Conservation (phyloP, 2,329 filamentous ascomycete genomes). For the Paraphoma chrysanthemicola region DNA sequence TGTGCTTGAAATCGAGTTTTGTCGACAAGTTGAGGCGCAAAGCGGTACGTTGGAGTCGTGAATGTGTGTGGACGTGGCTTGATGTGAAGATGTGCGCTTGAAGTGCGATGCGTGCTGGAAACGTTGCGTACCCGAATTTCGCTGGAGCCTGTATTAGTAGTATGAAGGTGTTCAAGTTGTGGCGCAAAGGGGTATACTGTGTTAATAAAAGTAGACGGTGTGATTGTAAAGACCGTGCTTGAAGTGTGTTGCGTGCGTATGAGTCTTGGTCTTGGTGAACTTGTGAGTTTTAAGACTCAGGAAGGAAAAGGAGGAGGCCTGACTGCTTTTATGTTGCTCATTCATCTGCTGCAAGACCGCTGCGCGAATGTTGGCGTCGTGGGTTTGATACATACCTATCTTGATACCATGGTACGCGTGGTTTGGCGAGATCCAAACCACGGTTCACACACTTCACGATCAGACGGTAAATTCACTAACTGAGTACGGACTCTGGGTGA, state of each 20-base stretch:
- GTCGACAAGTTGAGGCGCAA: background rate
- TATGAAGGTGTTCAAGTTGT: background rate
- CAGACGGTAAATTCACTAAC: no score
- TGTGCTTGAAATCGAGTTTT: background rate
- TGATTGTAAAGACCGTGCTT: background rate
- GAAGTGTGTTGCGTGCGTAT: background rate
- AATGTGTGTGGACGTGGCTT: background rate
- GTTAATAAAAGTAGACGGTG: background rate
- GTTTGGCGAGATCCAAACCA: no score
- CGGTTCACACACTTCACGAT: no score
- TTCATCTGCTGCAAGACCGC: background rate
- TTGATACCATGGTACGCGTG: no score
- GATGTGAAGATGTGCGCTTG: background rate
- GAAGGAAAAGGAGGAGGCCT: background rate
- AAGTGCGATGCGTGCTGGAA: background rate
- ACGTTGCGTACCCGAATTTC: background rate
- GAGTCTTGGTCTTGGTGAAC: background rate
- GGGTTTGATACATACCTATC: no score
- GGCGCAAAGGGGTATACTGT: background rate
- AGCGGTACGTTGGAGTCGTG: background rate
- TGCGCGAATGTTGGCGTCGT: no score
- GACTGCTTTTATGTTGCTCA: background rate
- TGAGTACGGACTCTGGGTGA: no score
- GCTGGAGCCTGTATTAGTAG: background rate
- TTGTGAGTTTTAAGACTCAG: background rate